Percentiles rank a stretch among this genome's conserved stretches.
phyloP scores from a whole-genome alignment of 1,284 basidiomycete species.

The Neotropicomus parvogracilis region DNA sequence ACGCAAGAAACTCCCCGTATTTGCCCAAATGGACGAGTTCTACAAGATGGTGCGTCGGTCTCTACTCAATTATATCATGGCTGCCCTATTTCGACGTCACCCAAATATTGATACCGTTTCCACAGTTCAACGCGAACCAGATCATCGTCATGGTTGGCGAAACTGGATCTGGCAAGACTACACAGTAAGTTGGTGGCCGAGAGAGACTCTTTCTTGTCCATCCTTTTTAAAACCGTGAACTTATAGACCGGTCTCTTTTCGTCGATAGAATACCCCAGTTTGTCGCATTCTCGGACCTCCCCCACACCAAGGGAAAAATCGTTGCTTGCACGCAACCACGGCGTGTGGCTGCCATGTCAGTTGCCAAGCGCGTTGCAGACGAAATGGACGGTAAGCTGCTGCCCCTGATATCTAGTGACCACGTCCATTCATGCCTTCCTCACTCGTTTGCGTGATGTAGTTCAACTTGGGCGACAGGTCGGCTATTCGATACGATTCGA shows the following conservation, averaged over 20 bases:
- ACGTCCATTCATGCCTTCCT: conserved; percentile 5
- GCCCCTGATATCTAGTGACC: neutral
- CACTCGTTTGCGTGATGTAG: conserved; percentile 37
- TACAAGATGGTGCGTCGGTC: conserved; percentile 69
- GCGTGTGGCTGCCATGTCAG: conserved; percentile 96
- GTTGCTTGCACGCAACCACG: conserved; percentile 98
- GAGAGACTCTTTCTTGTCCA: conserved; percentile 19
- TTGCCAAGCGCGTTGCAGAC: conserved; percentile 97
- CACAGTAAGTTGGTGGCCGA: conserved; percentile 62
- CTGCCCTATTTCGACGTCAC: conserved; percentile 39
- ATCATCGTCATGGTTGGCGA: conserved; percentile 95
- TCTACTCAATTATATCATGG: neutral
- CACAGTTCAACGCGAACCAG: conserved; percentile 81
- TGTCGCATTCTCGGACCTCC: conserved; percentile 89
- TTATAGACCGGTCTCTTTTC: conserved; percentile 27
- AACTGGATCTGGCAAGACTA: conserved; percentile 98
- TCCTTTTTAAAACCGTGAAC: conserved; percentile 22
- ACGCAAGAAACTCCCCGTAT: conserved; percentile 90
- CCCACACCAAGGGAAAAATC: conserved; percentile 83
- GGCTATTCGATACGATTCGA: conserved; percentile 99
- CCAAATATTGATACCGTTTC: conserved; percentile 16
- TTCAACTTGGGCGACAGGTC: conserved; percentile 89
- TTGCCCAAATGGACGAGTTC: conserved; percentile 90
- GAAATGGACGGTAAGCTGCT: conserved; percentile 86
- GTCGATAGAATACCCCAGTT: conserved; percentile 85